Conservation (phyloP, 202 grass and related monocot genomes). For the Carex arenaria region DNA sequence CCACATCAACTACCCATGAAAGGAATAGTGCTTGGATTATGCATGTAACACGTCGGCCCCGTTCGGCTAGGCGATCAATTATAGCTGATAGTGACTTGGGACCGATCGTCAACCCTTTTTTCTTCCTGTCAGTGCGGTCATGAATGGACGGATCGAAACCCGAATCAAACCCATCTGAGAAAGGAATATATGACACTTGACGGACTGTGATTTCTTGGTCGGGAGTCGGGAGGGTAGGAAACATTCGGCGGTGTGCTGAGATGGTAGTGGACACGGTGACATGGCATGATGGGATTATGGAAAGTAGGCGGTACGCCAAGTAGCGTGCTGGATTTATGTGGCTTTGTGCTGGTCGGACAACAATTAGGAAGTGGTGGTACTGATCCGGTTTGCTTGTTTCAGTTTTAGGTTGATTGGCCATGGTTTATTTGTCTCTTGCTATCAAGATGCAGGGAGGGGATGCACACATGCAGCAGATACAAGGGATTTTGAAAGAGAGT, state of each 20-base stretch:
- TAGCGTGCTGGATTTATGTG: constrained; percentile 28
- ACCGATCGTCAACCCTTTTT: not conserved
- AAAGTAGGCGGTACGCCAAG: constrained; percentile 21
- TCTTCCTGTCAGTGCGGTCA: not conserved
- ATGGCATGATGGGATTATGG: not conserved
- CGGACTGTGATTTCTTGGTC: constrained; percentile 6
- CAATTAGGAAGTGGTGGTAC: constrained; percentile 38
- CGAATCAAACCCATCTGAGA: constrained; percentile 36
- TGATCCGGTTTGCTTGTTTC: not conserved
- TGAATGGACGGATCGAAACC: not conserved
- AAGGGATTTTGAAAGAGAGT: not conserved
- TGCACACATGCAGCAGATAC: not conserved
- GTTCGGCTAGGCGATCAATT: constrained; percentile 6
- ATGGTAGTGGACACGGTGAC: constrained; percentile 32
- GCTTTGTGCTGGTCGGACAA: constrained; percentile 25
- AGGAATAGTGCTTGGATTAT: constrained; percentile 22
- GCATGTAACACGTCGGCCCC: constrained; percentile 26
- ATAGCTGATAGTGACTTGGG: not conserved
- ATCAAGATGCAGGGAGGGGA: not conserved
- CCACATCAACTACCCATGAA: constrained; percentile 26
- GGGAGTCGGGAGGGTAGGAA: not conserved
- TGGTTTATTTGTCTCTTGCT: not conserved
- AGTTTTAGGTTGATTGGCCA: not conserved
- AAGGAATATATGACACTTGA: constrained; percentile 29
- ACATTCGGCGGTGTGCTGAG: constrained; percentile 27